A percentile compares a stretch with the other conserved stretches of the same genome.
Conservation (phyloP, 306 rosid species). For the Hippophae gyantsensis region DNA sequence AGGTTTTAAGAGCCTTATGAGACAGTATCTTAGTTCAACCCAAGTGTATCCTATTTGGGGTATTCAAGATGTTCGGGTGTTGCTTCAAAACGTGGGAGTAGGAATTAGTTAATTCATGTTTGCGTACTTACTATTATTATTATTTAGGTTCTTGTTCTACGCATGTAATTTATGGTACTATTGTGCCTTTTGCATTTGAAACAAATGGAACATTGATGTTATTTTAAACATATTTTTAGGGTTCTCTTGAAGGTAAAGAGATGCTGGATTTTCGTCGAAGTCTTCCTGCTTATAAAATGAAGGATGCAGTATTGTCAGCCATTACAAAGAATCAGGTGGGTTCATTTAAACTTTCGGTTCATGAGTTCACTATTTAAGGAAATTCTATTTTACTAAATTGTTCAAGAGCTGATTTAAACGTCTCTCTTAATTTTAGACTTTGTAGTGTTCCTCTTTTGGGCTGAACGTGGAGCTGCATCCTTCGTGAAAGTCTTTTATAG, state of each 20-base stretch:
- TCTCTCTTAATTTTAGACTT: too few relatives aligned
- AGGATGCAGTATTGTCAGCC: constrained; percentile 58
- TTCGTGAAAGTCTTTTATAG: too few relatives aligned
- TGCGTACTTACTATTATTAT: too few relatives aligned
- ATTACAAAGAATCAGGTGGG: constrained; percentile 71
- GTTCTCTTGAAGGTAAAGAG: constrained; percentile 64
- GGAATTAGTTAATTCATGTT: too few relatives aligned
- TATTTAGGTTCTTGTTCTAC: background rate
- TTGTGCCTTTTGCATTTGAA: background rate
- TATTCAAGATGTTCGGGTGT: too few relatives aligned
- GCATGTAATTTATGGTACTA: background rate
- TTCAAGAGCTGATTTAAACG: background rate
- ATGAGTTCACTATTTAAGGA: too few relatives aligned
- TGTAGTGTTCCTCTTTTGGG: background rate
- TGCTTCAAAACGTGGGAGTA: too few relatives aligned
- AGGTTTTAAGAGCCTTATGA: too few relatives aligned
- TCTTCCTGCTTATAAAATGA: constrained; percentile 83
- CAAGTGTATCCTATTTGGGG: too few relatives aligned
- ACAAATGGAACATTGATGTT: background rate
- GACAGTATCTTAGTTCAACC: too few relatives aligned
- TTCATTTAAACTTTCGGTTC: too few relatives aligned
- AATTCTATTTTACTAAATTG: background rate
- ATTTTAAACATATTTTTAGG: constrained; percentile 26
- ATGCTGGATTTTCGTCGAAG: constrained; percentile 67
- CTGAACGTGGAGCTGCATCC: background rate